Base-by-base conservation (phyloP, 23 red algal genomes). In the Gracilaria gracilis region DNA sequence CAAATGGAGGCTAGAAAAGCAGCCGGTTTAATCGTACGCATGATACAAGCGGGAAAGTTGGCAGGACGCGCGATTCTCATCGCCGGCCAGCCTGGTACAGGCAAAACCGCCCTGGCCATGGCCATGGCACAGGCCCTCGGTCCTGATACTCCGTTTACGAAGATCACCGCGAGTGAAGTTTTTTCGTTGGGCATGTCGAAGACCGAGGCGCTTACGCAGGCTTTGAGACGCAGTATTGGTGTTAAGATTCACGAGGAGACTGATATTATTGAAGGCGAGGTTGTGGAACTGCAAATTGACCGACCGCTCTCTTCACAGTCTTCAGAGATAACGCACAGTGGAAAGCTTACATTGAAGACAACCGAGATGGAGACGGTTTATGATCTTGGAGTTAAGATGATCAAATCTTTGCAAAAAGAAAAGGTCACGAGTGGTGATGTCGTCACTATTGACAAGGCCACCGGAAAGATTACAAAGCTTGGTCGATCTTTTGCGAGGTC, bases 291-390 rank as follows among this genome's bases (percentile, higher is more conserved):
- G 69, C 93, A 99, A 50, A 93, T 99, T 72, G 97, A 99, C 78
- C 83, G 75, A 29, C 94, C 94, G 8, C 88, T 96, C 21, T 72
- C 92, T 12, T 77, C 82, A 5, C 54, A 83, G 24, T 74, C 74
- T 69, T 53, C 61, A 37, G 83, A 84, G 42, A 80, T 90, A 25
- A 61, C 81, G 6, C 93, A 93, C 28, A 97, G 72, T 53, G 96
- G 92, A 29, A 98, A 98, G 57, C 79, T 99, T 19, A 95, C 94
- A 38, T 88, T 99, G 82, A 99, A 99, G 82, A 99, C 97, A 7
- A 99, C 97, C 32, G 97, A 99, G 36, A 99, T 99, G 97, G 97
- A 99, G 79, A 99, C 93, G 38, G 86, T 99, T 51, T 99, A 99
- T 78, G 97, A 99, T 57, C 80, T 99, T 16, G 97, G 97, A 36